Evolutionary conservation across 495 filamentous ascomycete species (phyloP), one percentile per base, ranked within the genome.

Genomic region (Sporormia fimetaria): DNA sequence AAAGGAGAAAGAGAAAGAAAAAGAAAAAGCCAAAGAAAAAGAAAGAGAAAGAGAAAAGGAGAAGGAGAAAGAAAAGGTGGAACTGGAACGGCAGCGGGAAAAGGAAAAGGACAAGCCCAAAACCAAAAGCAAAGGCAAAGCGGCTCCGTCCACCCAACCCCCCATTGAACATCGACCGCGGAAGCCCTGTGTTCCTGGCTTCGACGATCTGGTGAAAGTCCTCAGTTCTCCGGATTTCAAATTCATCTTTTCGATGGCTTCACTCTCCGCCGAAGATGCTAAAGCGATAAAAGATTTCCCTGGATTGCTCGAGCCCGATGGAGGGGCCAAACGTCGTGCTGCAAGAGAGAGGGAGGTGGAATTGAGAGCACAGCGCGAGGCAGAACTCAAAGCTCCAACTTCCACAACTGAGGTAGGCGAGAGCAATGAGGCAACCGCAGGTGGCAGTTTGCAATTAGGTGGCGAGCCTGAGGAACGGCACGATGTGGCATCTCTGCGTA

Each of bases 361-460:
- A 37, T 78, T 83, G 40, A 75, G 76, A 14, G 54, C 56, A 3
- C 74, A 75, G 47, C 62, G 76, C 17, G 69, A 80, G 47, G 58
- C 63, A 9, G 73, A 79, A 24, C 64, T 62, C 14, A 76, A 83
- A 37, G 77, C 69, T 40, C 50, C 71, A 9, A 55, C 34, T 0
- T 23, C 53, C 6, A 17, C 47, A 1, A 21, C 25, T 24, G 54
- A 57, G n/a, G 22, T 28, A 4, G 42, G 46, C 14, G 61, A 67
- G 7, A 38, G 20, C 7, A 18, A n/a, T 14, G 63, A 64, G 26
- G 69, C 74, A 31, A 74, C 76, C 2, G 84, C 85, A 54, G 83
- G 80, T 56, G 83, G 86, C 8, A 95, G 87, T 55, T 68, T 92
- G 23, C 85, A 88, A 38, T 69, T 95, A 12, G 87, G 87, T 37